phyloP scores from a whole-genome alignment of 1,284 basidiomycete genomes.

The Rhodotorula sp. region DNA sequence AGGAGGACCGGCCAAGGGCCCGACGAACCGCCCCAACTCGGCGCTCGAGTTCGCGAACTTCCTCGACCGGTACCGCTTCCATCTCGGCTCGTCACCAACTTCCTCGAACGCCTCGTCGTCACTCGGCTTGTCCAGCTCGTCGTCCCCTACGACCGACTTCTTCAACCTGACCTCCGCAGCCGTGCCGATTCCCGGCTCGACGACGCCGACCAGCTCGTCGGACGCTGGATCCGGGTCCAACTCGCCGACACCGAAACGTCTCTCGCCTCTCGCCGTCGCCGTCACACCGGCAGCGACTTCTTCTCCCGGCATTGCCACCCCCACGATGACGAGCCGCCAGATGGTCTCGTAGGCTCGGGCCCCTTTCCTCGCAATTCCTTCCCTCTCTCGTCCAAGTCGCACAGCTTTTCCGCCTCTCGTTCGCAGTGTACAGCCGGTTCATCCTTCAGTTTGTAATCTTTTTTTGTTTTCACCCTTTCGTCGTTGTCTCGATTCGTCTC shows the following conservation, averaged over 20 bases:
- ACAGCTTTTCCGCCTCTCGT: too few relatives aligned
- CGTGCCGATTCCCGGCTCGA: background rate
- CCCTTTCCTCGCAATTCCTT: too few relatives aligned
- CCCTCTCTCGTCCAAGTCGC: too few relatives aligned
- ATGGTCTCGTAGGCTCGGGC: too few relatives aligned
- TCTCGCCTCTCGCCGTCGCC: background rate
- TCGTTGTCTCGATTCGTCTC: too few relatives aligned
- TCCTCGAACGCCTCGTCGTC: background rate
- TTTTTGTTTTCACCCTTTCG: too few relatives aligned
- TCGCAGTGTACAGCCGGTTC: too few relatives aligned
- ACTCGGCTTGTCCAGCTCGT: too few relatives aligned
- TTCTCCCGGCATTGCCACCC: background rate
- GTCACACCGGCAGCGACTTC: background rate
- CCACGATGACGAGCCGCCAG: too few relatives aligned
- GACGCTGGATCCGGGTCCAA: background rate
- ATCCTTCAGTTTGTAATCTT: too few relatives aligned
- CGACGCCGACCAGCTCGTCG: background rate
- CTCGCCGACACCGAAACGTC: constrained; percentile 7
- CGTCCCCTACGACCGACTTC: constrained; percentile 3
- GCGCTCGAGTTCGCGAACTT: constrained; percentile 35
- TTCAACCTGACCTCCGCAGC: background rate
- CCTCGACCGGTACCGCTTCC: constrained; percentile 37
- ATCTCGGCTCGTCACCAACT: constrained; percentile 13
- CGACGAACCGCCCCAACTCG: constrained; percentile 14
- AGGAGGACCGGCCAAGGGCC: background rate